These are phyloP conservation scores for Candida alai DNA, from an alignment of 805 yeast genomes.

Conservation along the genomic window DNA sequence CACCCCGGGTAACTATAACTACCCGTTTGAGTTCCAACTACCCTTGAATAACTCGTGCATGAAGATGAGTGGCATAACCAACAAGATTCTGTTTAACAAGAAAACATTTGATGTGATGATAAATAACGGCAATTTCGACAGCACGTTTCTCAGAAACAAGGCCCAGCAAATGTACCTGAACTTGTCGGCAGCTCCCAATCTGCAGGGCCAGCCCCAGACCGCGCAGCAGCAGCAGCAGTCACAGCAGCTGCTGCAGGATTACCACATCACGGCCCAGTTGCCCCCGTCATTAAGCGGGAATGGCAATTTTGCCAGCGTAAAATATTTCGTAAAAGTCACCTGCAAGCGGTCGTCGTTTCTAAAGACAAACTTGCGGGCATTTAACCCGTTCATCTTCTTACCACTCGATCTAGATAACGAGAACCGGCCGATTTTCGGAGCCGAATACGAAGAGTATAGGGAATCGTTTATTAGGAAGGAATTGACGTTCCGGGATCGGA, in stretches of 20 bases:
- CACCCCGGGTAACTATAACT: slow-evolving; percentile 48
- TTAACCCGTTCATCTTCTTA: slow-evolving; percentile 49
- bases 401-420: slow-evolving; percentile 42
- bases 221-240: background rate
- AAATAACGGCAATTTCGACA: slow-evolving; percentile 30
- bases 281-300: slow-evolving; percentile 33
- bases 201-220: background rate
- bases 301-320: slow-evolving; percentile 36
- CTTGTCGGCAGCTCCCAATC: background rate
- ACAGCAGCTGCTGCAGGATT: slow-evolving; percentile 11
- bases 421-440: slow-evolving; percentile 18
- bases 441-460: slow-evolving; percentile 26
- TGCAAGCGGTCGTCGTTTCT: slow-evolving; percentile 50
- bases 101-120: slow-evolving; percentile 25
- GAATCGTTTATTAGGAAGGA: slow-evolving; percentile 46
- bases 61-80: slow-evolving; percentile 30
- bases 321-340: slow-evolving; percentile 59
- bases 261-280: slow-evolving; percentile 26
- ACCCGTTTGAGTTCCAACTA: slow-evolving; percentile 45
- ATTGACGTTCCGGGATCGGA: slow-evolving; percentile 31
- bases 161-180: slow-evolving; percentile 14
- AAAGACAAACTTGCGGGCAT: slow-evolving; percentile 43
- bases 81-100: slow-evolving; percentile 28
- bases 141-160: slow-evolving; percentile 14
- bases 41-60: slow-evolving; percentile 42